Conservation (phyloP, 108 stramenopile genomes). For the Fragilaria crotonensis region DNA sequence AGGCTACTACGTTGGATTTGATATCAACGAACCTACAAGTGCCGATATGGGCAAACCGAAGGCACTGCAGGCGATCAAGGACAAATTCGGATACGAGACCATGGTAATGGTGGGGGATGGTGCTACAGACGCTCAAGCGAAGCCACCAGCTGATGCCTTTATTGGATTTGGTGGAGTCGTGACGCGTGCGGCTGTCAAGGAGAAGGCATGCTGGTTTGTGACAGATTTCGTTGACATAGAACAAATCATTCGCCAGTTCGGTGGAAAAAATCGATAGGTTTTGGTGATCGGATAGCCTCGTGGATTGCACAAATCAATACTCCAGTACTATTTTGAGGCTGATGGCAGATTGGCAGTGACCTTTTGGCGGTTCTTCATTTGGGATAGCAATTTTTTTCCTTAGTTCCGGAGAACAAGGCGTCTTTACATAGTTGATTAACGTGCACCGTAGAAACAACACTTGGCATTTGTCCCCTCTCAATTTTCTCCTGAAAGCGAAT, state of each 20-base stretch:
- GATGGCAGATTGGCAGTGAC: too few relatives aligned
- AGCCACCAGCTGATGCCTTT: slow-evolving; percentile 93
- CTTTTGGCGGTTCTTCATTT: too few relatives aligned
- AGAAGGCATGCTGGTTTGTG: slow-evolving; percentile 95
- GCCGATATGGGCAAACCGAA: slow-evolving; percentile 93
- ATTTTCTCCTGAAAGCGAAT: too few relatives aligned
- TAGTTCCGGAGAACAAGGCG: too few relatives aligned
- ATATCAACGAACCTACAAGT: slow-evolving; percentile 83
- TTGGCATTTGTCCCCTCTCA: too few relatives aligned
- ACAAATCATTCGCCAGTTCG: slow-evolving; percentile 28
- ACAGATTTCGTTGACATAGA: slow-evolving; percentile 81
- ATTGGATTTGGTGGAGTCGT: slow-evolving; percentile 97
- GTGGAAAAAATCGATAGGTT: not conserved
- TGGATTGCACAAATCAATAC: too few relatives aligned
- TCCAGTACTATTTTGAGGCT: too few relatives aligned
- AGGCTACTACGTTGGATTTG: slow-evolving; percentile 87
- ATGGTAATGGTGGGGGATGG: slow-evolving; percentile 99
- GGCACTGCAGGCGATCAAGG: slow-evolving; percentile 65
- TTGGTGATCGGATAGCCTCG: too few relatives aligned
- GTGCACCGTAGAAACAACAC: too few relatives aligned
- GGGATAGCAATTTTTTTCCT: too few relatives aligned
- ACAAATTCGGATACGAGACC: slow-evolving; percentile 43
- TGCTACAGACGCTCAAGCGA: slow-evolving; percentile 98
- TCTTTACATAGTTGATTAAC: too few relatives aligned
- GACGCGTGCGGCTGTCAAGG: slow-evolving; percentile 72